Conservation (phyloP, 352 stramenopile genomes). For the Phytophthora brassicae region DNA sequence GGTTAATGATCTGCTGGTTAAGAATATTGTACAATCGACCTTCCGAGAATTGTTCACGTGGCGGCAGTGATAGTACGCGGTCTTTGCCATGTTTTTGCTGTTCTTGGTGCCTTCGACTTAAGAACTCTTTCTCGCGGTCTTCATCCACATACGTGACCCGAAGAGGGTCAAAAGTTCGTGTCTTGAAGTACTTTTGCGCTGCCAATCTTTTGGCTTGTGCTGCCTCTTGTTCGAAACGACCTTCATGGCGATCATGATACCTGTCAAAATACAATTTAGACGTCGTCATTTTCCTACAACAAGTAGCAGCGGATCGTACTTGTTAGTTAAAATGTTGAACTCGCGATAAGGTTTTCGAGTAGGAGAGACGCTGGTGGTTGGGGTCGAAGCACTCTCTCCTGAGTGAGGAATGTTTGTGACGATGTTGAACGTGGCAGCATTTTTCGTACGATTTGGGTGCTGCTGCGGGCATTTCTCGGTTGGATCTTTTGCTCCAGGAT, state of each 20-base stretch:
- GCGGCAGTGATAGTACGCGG: slow-evolving; percentile 48
- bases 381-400: slow-evolving; percentile 3
- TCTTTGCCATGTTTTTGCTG: slow-evolving; percentile 59
- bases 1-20: slow-evolving; percentile 65
- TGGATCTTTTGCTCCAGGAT: slow-evolving; percentile 44
- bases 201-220: slow-evolving; percentile 48
- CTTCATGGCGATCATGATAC: slow-evolving; percentile 59
- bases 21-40: slow-evolving; percentile 81
- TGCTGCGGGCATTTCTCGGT: slow-evolving; percentile 37
- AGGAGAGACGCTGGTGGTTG: slow-evolving; percentile 15
- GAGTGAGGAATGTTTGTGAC: slow-evolving; percentile 51
- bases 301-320: slow-evolving; percentile 35
- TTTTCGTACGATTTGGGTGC: slow-evolving; percentile 42
- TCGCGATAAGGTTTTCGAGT: slow-evolving; percentile 47
- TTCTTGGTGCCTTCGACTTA: slow-evolving; percentile 35
- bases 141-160: slow-evolving; percentile 59
- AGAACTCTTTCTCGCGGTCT: slow-evolving; percentile 55
- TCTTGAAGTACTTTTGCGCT: slow-evolving; percentile 69
- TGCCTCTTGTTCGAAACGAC: slow-evolving; percentile 37
- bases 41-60: slow-evolving; percentile 65
- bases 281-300: background rate
- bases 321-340: slow-evolving; percentile 81
- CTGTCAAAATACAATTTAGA: slow-evolving; percentile 21
- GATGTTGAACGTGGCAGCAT: slow-evolving; percentile 57
- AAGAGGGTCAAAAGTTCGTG: slow-evolving; percentile 65